Base-by-base conservation (phyloP, 1,284 basidiomycete genomes). In the Prillingera fragicola region DNA sequence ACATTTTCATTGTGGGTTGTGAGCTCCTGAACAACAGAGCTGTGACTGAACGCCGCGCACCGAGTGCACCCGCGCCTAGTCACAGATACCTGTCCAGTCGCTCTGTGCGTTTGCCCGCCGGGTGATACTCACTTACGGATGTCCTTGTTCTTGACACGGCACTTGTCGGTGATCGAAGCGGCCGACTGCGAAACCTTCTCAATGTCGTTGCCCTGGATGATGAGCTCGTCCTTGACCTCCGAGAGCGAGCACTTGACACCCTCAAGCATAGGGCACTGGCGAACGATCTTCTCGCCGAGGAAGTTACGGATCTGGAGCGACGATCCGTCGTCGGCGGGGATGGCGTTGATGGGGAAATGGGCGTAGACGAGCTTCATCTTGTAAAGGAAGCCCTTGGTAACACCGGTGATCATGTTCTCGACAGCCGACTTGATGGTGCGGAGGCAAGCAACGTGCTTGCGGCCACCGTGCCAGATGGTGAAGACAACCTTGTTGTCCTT, bases 331-430 rank as follows among this genome's bases (percentile, higher is more conserved):
- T 86, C 84, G 72, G 86, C 83, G 69, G 97, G 90, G 74, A 98
- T 97, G 72, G 88, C 85, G 80, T 99, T 98, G 80, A 99, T 96
- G 57, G 95, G 95, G 81, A 99, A 99, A 81, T 99, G 95, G 67
- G 95, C 95, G 72, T 98, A 99, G 49, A 98, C 95, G 28, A 92
- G 80, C 65, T 89, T 87, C 90, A 96, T 94, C 85, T 98, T 98
- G 83, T 99, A 99, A 69, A 85, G 83, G 84, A 97, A 98, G 55
- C 94, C 95, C 80, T 91, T 88, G 43, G 91, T 97, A 53, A 96
- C 91, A 62, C 92, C 94, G 62, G 78, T 92, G 74, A 98, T 82
- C 91, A 98, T 91, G 80, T 99, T 98, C 72, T 81, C 82, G 65
- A 99, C 92, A 63, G 91, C 74, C 61, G 86, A 91, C 74, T 84